Base-by-base conservation (phyloP, 139 green algal species). In the Chlorella sp. region DNA sequence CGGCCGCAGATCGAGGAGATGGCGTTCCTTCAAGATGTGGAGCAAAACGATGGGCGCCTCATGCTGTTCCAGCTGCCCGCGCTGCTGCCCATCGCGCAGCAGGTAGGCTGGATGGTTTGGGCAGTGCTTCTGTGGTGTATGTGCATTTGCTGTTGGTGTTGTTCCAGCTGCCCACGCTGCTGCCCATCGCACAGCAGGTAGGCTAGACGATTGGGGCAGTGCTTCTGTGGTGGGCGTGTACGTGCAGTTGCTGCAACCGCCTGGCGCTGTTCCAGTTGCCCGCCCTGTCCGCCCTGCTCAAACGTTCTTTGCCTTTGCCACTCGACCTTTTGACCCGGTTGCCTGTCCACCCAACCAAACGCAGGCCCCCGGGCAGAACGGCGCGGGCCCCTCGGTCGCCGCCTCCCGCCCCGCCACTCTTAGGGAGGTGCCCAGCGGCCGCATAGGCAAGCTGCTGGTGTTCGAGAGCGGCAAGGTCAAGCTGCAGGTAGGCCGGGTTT, bases 231-330 rank as follows among this genome's bases (percentile, higher is more conserved):
- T 11, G 28, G n/a, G n/a, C n/a, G n/a, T n/a, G n/a, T n/a, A n/a
- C n/a, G n/a, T n/a, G n/a, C n/a, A n/a, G n/a, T n/a, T 95, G 32
- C 80, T 92, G n/a, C n/a, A n/a, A n/a, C n/a, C n/a, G n/a, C n/a
- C n/a, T n/a, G n/a, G n/a, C n/a, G 81, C 89, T 95, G 7, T 86
- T 95, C 60, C 90, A 95, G 81, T 80, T 95, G 85, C 92, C 92
- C 0, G 28, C 77, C 1, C 72, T 87, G 67, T n/a, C n/a, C n/a
- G n/a, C n/a, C n/a, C n/a, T n/a, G n/a, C n/a, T n/a, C n/a, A n/a
- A n/a, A n/a, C n/a, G n/a, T n/a, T n/a, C n/a, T n/a, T n/a, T n/a
- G n/a, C n/a, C n/a, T n/a, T n/a, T n/a, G n/a, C n/a, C n/a, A n/a
- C n/a, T n/a, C n/a, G n/a, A n/a, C n/a, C n/a, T n/a, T n/a, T n/a